A percentile compares a stretch with the other conserved stretches of the same genome.
These are phyloP conservation scores for Boletus coccyginus DNA, from an alignment of 768 basidiomycete species.

Conservation along the genomic window DNA sequence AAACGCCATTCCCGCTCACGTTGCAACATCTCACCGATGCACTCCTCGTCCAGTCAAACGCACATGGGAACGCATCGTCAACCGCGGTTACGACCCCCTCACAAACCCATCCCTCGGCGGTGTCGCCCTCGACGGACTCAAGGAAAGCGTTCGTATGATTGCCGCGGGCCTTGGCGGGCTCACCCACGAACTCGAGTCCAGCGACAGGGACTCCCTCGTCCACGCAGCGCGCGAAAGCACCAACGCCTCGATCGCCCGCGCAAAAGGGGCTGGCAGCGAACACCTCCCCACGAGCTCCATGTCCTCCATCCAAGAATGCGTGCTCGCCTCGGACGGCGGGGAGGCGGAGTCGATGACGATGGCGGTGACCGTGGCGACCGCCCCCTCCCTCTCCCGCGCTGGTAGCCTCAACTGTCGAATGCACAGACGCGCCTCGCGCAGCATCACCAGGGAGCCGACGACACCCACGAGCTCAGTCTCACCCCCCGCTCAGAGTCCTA, in stretches of 20 bases:
- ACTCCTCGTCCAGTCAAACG: slow-evolving; percentile 54
- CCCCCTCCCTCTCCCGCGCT: slow-evolving; percentile 11
- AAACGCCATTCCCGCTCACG: no score
- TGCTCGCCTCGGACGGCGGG: background rate
- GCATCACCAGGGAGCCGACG: background rate
- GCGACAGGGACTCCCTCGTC: background rate
- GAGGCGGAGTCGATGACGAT: background rate
- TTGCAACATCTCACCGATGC: background rate
- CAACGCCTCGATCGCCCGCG: slow-evolving; percentile 22
- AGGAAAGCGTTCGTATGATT: slow-evolving; percentile 62
- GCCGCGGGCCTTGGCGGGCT: slow-evolving; percentile 39
- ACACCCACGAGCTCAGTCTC: background rate
- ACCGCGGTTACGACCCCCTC: slow-evolving; percentile 40
- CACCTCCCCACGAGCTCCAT: slow-evolving; percentile 46
- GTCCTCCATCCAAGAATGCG: slow-evolving; percentile 40
- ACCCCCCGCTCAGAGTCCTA: background rate
- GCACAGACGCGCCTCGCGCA: slow-evolving; percentile 13
- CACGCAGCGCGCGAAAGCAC: slow-evolving; percentile 13
- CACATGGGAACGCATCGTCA: slow-evolving; percentile 81
- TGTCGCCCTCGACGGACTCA: slow-evolving; percentile 52
- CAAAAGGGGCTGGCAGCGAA: slow-evolving; percentile 24
- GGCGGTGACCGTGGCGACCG: background rate
- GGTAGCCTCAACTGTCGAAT: slow-evolving; percentile 15
- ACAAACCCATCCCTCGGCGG: slow-evolving; percentile 3
- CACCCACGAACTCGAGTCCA: slow-evolving; percentile 12